Conservation (phyloP, 345 rosid genomes). For the Salix udensis region DNA sequence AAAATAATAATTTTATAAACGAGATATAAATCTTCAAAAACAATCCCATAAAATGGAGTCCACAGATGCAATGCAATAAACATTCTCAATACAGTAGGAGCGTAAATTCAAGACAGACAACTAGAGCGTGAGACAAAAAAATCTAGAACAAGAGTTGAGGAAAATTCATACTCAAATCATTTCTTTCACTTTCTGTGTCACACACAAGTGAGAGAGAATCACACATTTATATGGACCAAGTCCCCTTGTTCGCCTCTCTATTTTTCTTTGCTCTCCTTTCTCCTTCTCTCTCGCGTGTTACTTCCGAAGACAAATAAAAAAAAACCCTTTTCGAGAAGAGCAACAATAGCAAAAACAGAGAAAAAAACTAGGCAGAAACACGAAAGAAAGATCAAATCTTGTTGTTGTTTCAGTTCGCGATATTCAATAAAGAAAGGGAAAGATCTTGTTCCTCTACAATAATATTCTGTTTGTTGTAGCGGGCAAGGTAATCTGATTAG, state of each 20-base stretch:
- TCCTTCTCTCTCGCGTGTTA: conserved; percentile 18
- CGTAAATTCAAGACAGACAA: too few species aligned
- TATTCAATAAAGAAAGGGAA: not conserved
- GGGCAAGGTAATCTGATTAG: conserved; percentile 39
- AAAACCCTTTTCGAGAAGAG: not conserved
- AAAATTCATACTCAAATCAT: not conserved
- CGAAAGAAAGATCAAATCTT: not conserved
- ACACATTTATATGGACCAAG: not conserved
- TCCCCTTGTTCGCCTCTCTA: not conserved
- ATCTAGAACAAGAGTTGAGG: too few species aligned
- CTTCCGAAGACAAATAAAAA: conserved; percentile 18
- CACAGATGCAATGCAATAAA: too few species aligned
- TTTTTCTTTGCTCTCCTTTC: not conserved
- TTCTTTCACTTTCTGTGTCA: not conserved
- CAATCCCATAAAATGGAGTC: too few species aligned
- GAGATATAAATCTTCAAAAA: too few species aligned
- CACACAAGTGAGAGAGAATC: not conserved
- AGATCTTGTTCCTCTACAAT: conserved; percentile 35
- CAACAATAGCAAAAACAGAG: not conserved
- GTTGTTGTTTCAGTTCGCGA: not conserved
- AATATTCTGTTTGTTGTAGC: conserved; percentile 31
- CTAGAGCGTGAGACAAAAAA: too few species aligned
- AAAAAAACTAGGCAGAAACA: not conserved
- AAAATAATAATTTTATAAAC: too few species aligned
- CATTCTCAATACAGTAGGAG: too few species aligned